Evolutionary conservation across 352 stramenopile genomes (phyloP).

Genomic region (Globisporangium nagaii): DNA sequence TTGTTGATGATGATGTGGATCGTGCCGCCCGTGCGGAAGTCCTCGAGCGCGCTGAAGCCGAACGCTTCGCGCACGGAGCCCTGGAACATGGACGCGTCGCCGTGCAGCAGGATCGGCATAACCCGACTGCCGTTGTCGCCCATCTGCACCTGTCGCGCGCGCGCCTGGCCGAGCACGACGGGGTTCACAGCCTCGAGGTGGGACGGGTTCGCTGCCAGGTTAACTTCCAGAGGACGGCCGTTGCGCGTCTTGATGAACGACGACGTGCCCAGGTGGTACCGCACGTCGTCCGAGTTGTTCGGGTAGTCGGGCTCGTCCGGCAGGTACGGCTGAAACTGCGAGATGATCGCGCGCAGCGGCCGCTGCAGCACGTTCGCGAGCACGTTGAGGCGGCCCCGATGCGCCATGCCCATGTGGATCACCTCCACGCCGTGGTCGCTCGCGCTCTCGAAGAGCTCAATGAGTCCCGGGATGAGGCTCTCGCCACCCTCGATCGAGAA

Average conservation of each 20-base stretch:
- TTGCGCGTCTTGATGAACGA: conserved; percentile 65
- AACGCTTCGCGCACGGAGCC: conserved; percentile 79
- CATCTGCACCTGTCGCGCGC: conserved; percentile 90
- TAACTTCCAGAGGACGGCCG: conserved; percentile 62
- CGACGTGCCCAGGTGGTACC: conserved; percentile 83
- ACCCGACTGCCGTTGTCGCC: conserved; percentile 81
- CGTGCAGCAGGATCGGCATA: conserved; percentile 97
- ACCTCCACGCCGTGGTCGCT: conserved; percentile 94
- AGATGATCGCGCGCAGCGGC: conserved; percentile 93
- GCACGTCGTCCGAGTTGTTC: conserved; percentile 88
- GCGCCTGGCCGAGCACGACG: conserved; percentile 94
- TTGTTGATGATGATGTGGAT: conserved; percentile 99
- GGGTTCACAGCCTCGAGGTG: conserved; percentile 99
- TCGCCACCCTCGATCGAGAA: conserved; percentile 99
- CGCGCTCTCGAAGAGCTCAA: conserved; percentile 93
- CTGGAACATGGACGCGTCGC: conserved; percentile 86
- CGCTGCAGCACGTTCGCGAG: conserved; percentile 98
- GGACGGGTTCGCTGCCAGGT: conserved; percentile 97
- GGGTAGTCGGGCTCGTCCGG: conserved; percentile 80
- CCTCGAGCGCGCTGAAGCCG: conserved; percentile 83
- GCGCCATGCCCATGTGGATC: conserved; percentile 99
- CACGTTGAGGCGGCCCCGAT: conserved; percentile 97
- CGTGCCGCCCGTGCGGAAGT: conserved; percentile 96
- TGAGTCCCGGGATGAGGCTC: conserved; percentile 93
- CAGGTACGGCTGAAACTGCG: conserved; percentile 81